Evolutionary conservation across 495 filamentous ascomycete genomes (phyloP).

Genomic region (Cercophora samala): DNA sequence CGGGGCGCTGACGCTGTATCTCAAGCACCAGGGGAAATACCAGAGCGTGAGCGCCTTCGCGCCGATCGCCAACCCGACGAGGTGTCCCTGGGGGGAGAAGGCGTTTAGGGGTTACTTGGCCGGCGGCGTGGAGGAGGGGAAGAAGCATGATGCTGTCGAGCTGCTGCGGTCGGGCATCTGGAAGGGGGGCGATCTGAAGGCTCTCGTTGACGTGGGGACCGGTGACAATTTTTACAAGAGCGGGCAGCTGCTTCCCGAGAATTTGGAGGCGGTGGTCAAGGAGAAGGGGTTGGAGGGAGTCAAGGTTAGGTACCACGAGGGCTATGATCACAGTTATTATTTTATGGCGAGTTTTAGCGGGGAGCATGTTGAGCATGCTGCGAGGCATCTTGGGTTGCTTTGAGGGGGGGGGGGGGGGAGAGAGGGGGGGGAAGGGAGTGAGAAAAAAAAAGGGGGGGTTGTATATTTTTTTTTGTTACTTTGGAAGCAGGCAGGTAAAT

Average conservation of each 20-base stretch:
- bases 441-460: background rate
- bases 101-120: conserved; percentile 86
- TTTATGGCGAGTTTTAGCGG: conserved; percentile 86
- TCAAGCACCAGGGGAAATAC: conserved; percentile 87
- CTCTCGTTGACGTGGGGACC: conserved; percentile 86
- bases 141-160: conserved; percentile 89
- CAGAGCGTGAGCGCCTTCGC: conserved; percentile 85
- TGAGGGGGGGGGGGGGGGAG: background rate
- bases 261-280: conserved; percentile 75
- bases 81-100: conserved; percentile 93
- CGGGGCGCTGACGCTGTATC: conserved; percentile 85
- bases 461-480: background rate
- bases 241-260: conserved; percentile 88
- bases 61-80: conserved; percentile 82
- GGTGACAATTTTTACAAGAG: conserved; percentile 95
- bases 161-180: conserved; percentile 56
- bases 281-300: conserved; percentile 64
- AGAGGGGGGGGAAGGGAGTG: background rate
- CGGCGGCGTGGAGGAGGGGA: conserved; percentile 68
- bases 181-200: conserved; percentile 61
- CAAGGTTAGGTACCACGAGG: conserved; percentile 77
- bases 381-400: conserved; percentile 62
- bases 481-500: background rate
- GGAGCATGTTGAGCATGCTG: conserved; percentile 88
- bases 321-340: conserved; percentile 95